Base-by-base conservation (phyloP, 2,329 filamentous ascomycete genomes). In the Emergomyces pasteurianus region DNA sequence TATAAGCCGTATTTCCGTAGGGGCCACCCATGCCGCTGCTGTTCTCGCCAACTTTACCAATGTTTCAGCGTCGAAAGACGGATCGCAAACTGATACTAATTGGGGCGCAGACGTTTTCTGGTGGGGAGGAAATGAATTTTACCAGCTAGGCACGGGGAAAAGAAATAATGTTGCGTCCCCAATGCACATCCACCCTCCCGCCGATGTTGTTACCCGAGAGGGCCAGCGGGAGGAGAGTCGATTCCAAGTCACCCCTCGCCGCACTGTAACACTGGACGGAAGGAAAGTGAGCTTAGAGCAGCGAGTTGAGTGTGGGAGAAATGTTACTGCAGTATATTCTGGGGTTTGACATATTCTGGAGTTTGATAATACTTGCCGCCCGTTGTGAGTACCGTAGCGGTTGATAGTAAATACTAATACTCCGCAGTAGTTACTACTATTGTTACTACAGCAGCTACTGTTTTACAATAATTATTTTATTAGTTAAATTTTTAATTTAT, bases 81-180 rank as follows among this genome's bases (percentile, higher is more conserved):
- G 73, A 18, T 80, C 81, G 1, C 77, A 83, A 47, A 87, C 89
- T 65, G 88, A 91, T 68, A 90, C 86, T 1, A 65, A 67, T n/a
- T 96, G 86, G 84, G 94, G 94, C 56, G 85, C 88, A 4, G 94
- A 97, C 71, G 86, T 92, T 36, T 73, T 97, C 1, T 95, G 90
- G 79, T 99, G 92, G 90, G 94, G 94, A 63, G 90, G 90, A 59
- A 99, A 97, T 69, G 92, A 97, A 76, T 84, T 87, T 71, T 96
- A 88, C 73, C 94, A 99, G 75, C 83, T 99, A 31, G 94, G 94
- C 14, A 96, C 88, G 0, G 92, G 94, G 34, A 95, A 88, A 78
- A 79, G 92, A 63, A 94, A 84, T 69, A 97, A 97, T 70, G 71
- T 88, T 10, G 83, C 84, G 58, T 80, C 81, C 14, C 94, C 94